phyloP scores from a whole-genome alignment of 352 stramenopile genomes.

The Pythium brassicae region DNA sequence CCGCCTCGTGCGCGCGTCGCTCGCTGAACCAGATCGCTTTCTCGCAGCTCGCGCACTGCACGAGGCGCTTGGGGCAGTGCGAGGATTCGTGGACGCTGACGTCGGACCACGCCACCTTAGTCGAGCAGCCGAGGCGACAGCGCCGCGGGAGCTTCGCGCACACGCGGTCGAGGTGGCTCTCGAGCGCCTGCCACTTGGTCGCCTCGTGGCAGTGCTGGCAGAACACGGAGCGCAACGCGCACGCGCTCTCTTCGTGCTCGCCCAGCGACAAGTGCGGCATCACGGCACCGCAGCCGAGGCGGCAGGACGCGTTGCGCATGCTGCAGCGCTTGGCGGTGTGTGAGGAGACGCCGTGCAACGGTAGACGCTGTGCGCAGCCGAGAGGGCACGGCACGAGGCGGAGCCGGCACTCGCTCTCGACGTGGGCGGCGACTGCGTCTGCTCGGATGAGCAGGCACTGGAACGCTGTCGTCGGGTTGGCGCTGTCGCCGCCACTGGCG shows the following conservation, averaged over 20 bases:
- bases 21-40: constrained; percentile 43
- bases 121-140: constrained; percentile 46
- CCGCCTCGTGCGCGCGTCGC: constrained; percentile 24
- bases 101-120: constrained; percentile 22
- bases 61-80: constrained; percentile 57
- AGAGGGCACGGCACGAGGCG: constrained; percentile 61
- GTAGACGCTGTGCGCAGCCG: constrained; percentile 54
- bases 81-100: constrained; percentile 28
- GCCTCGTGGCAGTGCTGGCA: constrained; percentile 52
- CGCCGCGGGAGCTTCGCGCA: constrained; percentile 36
- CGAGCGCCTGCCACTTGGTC: constrained; percentile 23
- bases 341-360: constrained; percentile 20
- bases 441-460: constrained; percentile 23
- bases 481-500: neutral
- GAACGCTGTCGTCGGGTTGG: constrained; percentile 10
- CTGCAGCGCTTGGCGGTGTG: constrained; percentile 63
- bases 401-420: constrained; percentile 32
- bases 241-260: constrained; percentile 52
- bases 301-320: constrained; percentile 48
- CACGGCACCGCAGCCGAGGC: constrained; percentile 51
- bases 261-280: constrained; percentile 36
- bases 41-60: constrained; percentile 46
- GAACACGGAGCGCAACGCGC: constrained; percentile 31
- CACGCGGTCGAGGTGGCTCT: constrained; percentile 25
- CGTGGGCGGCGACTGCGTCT: constrained; percentile 15